A percentile compares a stretch with the other conserved stretches of the same genome.
These are phyloP conservation scores for Eutrema japonicum DNA, from an alignment of 345 rosid species.

Conservation along the genomic window DNA sequence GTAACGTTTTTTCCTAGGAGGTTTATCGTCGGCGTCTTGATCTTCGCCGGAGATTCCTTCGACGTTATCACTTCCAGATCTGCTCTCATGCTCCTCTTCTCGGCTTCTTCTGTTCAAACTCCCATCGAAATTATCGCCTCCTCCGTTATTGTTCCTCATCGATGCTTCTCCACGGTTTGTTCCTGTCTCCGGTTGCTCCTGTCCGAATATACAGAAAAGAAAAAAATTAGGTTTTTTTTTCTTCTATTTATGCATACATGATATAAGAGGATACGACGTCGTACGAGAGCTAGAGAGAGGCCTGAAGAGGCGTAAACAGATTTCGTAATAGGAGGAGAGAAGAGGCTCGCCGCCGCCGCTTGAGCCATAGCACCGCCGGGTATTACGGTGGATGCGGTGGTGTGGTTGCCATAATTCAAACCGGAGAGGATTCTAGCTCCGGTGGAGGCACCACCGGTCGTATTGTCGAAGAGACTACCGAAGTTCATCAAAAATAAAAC, in stretches of 20 bases:
- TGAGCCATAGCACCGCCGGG: constrained; percentile 50
- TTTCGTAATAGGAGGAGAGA: constrained; percentile 47
- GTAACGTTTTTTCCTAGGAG: constrained; percentile 89
- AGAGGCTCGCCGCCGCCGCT: constrained; percentile 36
- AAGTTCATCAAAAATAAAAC: constrained; percentile 46
- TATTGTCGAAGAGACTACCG: constrained; percentile 46
- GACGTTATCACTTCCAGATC: constrained; percentile 98
- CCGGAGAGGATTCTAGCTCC: constrained; percentile 47
- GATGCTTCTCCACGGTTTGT: constrained; percentile 45
- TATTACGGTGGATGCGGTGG: constrained; percentile 32
- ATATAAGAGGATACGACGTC: constrained; percentile 4
- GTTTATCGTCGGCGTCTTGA: constrained; percentile 83
- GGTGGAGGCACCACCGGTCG: constrained; percentile 33
- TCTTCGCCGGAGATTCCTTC: constrained; percentile 97
- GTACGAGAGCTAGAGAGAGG: constrained; percentile 55
- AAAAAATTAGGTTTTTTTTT: constrained; percentile 6
- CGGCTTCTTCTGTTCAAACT: constrained; percentile 54
- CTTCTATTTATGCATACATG: neutral
- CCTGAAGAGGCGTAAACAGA: constrained; percentile 45
- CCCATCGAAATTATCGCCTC: constrained; percentile 48
- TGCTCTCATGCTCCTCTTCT: constrained; percentile 73
- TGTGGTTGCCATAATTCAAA: constrained; percentile 40
- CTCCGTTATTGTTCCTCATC: constrained; percentile 40
- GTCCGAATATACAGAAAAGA: neutral
- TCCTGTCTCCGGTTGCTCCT: constrained; percentile 55